Evolutionary conservation across 345 rosid genomes (phyloP), one percentile per base, ranked within the genome.

Genomic region (Eutrema yunnanense): DNA sequence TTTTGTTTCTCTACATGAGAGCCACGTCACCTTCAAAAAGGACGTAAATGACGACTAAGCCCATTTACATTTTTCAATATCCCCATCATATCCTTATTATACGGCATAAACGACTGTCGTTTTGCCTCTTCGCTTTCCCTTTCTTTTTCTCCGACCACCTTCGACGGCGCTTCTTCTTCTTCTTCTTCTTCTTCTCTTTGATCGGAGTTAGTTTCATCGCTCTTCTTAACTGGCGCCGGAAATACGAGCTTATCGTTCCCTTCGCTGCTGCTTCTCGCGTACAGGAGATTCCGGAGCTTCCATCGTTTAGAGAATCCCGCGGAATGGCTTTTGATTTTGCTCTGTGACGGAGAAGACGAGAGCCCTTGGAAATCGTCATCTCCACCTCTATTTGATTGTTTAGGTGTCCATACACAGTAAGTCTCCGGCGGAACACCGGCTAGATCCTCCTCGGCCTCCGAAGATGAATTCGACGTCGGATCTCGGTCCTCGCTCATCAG

Each of bases 321-420:
- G 1, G 92, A 84, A 41, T 80, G 57, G 76, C 92, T 88, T 82
- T 86, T 87, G 58, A 71, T 65, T 73, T 81, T 79, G 77, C 82
- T 71, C 2, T 65, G 77, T 4, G 77, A 73, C 8, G 82, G 71
- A 26, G 82, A 73, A 22, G 78, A 75, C 13, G 67, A 49, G 33
- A 65, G 62, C 27, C 49, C 9, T n/a, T 3, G 27, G 1, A 56
- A 73, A 54, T 65, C 69, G 0, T 65, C 76, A 36, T 56, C 65
- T 26, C 30, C 41, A 60, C 7, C 38, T 10, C 8, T 12, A 1
- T 2, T 38, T 3, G 61, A 40, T 26, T 60, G 67, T 40, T 83
- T 86, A 0, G 96, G 93, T 22, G 71, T 78, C 98, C 98, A 92
- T 1, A 79, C 87, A 73, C 98, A 92, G 79, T 87, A 90, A 16